Evolutionary conservation across 1,139 yeast genomes (phyloP).

Genomic region (Saccharomyces hybrid): DNA sequence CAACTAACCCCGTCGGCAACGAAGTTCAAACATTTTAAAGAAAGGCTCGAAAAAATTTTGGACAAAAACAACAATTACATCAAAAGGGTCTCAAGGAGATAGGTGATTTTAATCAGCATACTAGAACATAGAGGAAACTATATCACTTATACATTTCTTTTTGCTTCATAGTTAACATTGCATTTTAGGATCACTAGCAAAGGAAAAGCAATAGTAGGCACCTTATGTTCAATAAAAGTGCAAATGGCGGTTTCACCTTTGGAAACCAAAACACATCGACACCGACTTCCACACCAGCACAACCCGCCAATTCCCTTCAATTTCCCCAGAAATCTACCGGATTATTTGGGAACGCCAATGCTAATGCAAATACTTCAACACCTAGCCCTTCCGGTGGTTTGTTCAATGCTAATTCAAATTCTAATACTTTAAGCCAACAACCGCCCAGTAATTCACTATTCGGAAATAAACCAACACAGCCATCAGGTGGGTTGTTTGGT

Average conservation of each 20-base stretch:
- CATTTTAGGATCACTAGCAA: not conserved
- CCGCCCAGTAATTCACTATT: conserved; percentile 23
- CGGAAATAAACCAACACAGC: conserved; percentile 21
- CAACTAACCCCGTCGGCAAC: not conserved
- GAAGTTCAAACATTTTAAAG: not conserved
- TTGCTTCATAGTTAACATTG: not conserved
- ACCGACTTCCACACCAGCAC: conserved; percentile 30
- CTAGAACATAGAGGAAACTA: not conserved
- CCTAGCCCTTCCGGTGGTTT: conserved; percentile 24
- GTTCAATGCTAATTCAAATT: conserved; percentile 10
- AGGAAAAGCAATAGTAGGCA: not conserved
- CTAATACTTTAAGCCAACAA: conserved; percentile 1
- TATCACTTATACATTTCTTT: not conserved
- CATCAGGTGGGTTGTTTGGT: conserved; percentile 30
- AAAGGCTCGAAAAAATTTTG: not conserved
- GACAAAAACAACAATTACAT: not conserved
- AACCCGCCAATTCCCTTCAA: conserved; percentile 19
- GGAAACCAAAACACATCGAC: conserved; percentile 28
- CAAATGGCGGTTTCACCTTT: conserved; percentile 21
- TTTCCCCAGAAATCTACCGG: conserved; percentile 21
- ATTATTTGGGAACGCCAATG: conserved; percentile 18
- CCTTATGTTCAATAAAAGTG: conserved; percentile 23
- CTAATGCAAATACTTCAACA: conserved; percentile 19
- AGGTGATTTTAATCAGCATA: too few species aligned
- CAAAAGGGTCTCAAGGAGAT: not conserved